phyloP scores from a whole-genome alignment of 495 filamentous ascomycete genomes.

The Penicillium odoratum region DNA sequence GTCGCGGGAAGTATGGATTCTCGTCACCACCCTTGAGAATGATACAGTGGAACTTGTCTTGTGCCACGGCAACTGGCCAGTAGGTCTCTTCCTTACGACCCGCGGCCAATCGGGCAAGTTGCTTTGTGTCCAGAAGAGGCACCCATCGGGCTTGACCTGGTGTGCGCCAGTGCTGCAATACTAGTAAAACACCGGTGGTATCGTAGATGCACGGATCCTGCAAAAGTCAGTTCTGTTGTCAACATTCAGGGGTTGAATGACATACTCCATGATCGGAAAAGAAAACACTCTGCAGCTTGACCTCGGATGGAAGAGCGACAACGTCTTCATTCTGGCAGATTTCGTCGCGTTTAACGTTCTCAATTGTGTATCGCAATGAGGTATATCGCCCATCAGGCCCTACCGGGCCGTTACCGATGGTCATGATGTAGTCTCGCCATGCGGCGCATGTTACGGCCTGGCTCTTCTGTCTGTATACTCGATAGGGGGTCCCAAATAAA shows the following conservation, averaged over 20 bases:
- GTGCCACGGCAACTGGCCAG: slow-evolving; percentile 92
- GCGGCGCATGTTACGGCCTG: slow-evolving; percentile 89
- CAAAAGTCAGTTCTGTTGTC: slow-evolving; percentile 20
- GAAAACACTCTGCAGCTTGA: slow-evolving; percentile 75
- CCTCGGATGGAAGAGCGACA: slow-evolving; percentile 74
- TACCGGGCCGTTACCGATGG: slow-evolving; percentile 87
- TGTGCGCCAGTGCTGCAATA: slow-evolving; percentile 86
- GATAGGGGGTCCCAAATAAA: slow-evolving; percentile 84
- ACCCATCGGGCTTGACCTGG: slow-evolving; percentile 87
- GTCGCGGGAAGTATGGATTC: slow-evolving; percentile 93
- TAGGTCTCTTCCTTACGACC: slow-evolving; percentile 88
- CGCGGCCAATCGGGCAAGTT: slow-evolving; percentile 73
- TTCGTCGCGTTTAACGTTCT: slow-evolving; percentile 92
- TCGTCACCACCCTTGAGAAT: slow-evolving; percentile 94
- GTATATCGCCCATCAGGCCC: slow-evolving; percentile 69
- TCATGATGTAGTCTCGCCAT: slow-evolving; percentile 92
- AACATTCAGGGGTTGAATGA: slow-evolving; percentile 1
- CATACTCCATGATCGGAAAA: slow-evolving; percentile 84
- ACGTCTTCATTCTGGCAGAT: slow-evolving; percentile 89
- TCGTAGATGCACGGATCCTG: slow-evolving; percentile 95
- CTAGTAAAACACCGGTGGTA: slow-evolving; percentile 78
- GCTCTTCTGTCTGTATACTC: slow-evolving; percentile 88
- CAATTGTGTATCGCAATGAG: slow-evolving; percentile 79
- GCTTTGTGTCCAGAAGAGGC: slow-evolving; percentile 84
- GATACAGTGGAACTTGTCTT: slow-evolving; percentile 95